Conservation (phyloP, 2,329 filamentous ascomycete species). For the Emmonsiellopsis sp. region DNA sequence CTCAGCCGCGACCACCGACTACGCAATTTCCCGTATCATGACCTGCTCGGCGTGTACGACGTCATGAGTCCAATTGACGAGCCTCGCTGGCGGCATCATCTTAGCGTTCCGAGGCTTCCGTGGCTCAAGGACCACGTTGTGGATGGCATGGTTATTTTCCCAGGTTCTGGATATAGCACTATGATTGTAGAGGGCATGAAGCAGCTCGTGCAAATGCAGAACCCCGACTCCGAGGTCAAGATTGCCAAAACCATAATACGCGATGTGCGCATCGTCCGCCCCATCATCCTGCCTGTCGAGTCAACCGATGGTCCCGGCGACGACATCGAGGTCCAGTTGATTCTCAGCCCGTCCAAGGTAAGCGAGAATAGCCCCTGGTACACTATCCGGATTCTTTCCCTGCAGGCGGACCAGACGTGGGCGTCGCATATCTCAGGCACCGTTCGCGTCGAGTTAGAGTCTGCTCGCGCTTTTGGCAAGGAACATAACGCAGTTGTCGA, state of each 20-base stretch:
- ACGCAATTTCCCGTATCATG: conserved; percentile 1
- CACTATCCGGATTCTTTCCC: not conserved
- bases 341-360: not conserved
- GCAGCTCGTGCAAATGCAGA: not conserved
- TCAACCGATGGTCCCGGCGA: not conserved
- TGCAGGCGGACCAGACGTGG: not conserved
- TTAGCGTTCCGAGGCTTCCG: not conserved
- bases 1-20: not conserved
- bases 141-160: conserved; percentile 9
- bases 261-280: not conserved
- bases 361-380: not conserved
- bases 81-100: not conserved
- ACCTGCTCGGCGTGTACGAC: conserved; percentile 5
- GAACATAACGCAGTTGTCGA: not conserved
- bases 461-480: not conserved
- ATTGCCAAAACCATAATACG: not conserved
- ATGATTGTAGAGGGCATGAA: conserved; percentile 12
- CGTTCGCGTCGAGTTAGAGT: not conserved
- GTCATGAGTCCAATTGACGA: not conserved
- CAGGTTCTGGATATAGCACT: conserved; percentile 11
- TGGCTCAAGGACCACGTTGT: conserved; percentile 3
- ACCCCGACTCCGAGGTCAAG: not conserved
- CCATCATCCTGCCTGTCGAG: too few species aligned
- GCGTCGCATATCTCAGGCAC: not conserved
- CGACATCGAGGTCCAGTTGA: not conserved